Evolutionary conservation across 768 basidiomycete genomes (phyloP).

Genomic region (Amyloporia xantha): DNA sequence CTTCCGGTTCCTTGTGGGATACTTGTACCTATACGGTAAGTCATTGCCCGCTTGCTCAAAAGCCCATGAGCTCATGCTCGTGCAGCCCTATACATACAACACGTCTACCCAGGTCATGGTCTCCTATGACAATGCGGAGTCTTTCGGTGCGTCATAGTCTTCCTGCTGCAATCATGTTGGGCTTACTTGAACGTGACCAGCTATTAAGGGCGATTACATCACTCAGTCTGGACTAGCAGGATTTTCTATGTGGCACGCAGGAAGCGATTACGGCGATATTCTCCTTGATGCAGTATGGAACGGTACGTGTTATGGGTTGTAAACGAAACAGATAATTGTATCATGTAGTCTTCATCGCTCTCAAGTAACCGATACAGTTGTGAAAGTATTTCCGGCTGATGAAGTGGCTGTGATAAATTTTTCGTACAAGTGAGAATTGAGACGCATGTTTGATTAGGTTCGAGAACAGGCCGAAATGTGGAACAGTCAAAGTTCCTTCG

Average conservation of each 20-base stretch:
- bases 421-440: no score
- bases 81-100: conserved; percentile 29
- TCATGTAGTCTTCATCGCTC: no score
- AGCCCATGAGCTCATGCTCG: no score
- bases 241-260: conserved; percentile 40
- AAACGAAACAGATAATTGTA: no score
- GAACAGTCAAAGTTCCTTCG: no score
- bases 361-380: no score
- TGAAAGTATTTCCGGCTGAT: no score
- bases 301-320: background rate
- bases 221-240: conserved; percentile 28
- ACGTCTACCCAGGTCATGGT: conserved; percentile 24
- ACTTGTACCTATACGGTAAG: conserved; percentile 27
- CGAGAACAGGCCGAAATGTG: no score
- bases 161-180: background rate
- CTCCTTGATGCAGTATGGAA: conserved; percentile 50
- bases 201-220: conserved; percentile 39
- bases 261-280: conserved; percentile 40
- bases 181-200: conserved; percentile 14
- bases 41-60: no score
- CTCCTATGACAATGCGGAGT: conserved; percentile 27
- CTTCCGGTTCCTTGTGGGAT: conserved; percentile 40
- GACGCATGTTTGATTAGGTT: no score
- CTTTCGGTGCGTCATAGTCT: conserved; percentile 14
- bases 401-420: no score